Evolutionary conservation across 345 rosid species (phyloP).

Genomic region (Heritiera fomes): DNA sequence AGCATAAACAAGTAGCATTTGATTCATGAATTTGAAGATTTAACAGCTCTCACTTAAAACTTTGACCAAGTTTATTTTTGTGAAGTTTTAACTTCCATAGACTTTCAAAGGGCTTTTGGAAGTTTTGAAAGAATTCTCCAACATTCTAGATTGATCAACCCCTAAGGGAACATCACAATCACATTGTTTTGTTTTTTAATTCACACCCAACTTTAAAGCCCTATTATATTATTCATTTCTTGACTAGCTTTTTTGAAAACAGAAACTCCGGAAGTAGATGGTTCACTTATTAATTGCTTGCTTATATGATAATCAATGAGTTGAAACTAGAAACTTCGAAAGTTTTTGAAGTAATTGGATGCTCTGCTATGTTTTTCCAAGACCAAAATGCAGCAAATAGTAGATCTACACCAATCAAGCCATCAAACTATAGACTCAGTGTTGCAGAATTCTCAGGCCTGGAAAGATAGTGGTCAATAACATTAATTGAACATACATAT

Average conservation of each 20-base stretch:
- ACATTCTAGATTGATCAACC: background rate
- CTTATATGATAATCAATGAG: background rate
- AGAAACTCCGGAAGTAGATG: background rate
- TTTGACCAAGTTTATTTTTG: constrained; percentile 26
- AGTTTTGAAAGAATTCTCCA: constrained; percentile 4
- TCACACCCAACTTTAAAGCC: background rate
- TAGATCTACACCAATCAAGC: background rate
- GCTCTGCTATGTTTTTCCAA: background rate
- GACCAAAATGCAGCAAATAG: background rate
- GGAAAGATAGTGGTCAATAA: background rate
- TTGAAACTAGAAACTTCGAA: background rate
- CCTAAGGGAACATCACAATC: background rate
- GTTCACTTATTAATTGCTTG: background rate
- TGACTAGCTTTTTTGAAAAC: background rate
- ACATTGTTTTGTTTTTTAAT: background rate
- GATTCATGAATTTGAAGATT: background rate
- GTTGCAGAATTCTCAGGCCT: background rate
- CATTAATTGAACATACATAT: background rate
- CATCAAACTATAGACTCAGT: background rate
- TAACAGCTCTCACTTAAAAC: background rate
- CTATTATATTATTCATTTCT: background rate
- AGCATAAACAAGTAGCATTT: background rate
- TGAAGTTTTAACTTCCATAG: constrained; percentile 27
- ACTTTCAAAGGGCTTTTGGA: constrained; percentile 31
- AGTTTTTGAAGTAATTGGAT: no score